Evolutionary conservation across 2,329 filamentous ascomycete genomes (phyloP).

Genomic region (Epichloe elymi): DNA sequence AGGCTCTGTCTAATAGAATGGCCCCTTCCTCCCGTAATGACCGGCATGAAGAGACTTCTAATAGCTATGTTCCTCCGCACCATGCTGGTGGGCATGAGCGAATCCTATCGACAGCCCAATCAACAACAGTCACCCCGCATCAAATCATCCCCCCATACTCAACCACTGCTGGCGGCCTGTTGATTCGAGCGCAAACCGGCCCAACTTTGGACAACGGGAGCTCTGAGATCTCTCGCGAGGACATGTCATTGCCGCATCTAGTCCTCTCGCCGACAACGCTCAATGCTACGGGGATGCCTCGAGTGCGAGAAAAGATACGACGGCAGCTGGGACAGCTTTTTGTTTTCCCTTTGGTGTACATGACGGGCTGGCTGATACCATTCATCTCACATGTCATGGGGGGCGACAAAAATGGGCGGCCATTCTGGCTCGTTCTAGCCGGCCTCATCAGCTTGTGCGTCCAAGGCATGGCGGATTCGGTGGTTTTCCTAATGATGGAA

Average conservation of each 20-base stretch:
- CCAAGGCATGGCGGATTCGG: conserved; percentile 55
- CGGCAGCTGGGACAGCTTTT: conserved; percentile 61
- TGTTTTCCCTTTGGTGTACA: conserved; percentile 62
- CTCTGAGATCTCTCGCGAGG: conserved; percentile 5
- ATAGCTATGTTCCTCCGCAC: neutral
- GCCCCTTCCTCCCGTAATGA: neutral
- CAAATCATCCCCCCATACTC: neutral
- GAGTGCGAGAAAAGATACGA: conserved; percentile 42
- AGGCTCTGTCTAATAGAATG: no score
- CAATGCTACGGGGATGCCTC: conserved; percentile 17
- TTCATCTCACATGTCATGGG: conserved; percentile 49
- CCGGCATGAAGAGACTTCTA: neutral
- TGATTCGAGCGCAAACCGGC: neutral
- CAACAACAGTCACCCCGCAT: neutral
- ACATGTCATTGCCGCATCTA: conserved; percentile 6
- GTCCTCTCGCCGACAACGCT: conserved; percentile 10
- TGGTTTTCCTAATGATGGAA: conserved; percentile 56
- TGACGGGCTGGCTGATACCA: conserved; percentile 59
- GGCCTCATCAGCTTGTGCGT: conserved; percentile 45
- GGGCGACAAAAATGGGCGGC: conserved; percentile 21
- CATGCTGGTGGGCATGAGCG: no score
- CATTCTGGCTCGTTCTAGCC: conserved; percentile 42
- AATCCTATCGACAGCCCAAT: neutral
- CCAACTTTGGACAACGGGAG: neutral
- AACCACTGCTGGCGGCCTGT: no score